A percentile compares a stretch with the other conserved stretches of the same genome.
Conservation (phyloP, 768 basidiomycete genomes). For the Udeniomyces megalosporus region DNA sequence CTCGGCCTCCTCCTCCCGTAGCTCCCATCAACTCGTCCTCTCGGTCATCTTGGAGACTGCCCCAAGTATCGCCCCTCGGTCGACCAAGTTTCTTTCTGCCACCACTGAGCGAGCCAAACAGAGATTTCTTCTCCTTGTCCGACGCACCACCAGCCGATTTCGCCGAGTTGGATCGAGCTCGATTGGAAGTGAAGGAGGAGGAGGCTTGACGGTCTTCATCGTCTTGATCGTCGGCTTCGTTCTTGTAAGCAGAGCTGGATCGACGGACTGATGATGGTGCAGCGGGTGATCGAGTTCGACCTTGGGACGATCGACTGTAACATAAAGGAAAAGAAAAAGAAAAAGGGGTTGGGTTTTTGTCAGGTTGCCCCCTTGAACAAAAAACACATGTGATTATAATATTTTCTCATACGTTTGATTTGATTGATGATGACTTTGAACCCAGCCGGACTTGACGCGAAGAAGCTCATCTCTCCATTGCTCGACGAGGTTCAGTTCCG, state of each 20-base stretch:
- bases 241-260: background rate
- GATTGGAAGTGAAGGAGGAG: constrained; percentile 15
- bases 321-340: background rate
- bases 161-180: constrained; percentile 26
- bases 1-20: too few species aligned
- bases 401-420: too few species aligned
- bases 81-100: constrained; percentile 20
- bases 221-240: background rate
- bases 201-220: background rate
- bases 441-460: constrained; percentile 54
- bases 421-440: constrained; percentile 15
- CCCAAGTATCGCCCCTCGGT: constrained; percentile 9
- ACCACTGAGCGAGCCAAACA: constrained; percentile 25
- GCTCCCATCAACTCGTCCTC: constrained; percentile 23
- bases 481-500: constrained; percentile 55
- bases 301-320: constrained; percentile 17
- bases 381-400: too few species aligned
- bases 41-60: constrained; percentile 20
- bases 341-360: background rate
- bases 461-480: constrained; percentile 57
- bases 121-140: constrained; percentile 20
- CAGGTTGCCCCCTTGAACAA: background rate
- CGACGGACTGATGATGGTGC: background rate
- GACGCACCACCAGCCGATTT: constrained; percentile 19
- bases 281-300: background rate